phyloP scores from a whole-genome alignment of 176 grass and related monocot genomes.

The Oropetium thomaeum region DNA sequence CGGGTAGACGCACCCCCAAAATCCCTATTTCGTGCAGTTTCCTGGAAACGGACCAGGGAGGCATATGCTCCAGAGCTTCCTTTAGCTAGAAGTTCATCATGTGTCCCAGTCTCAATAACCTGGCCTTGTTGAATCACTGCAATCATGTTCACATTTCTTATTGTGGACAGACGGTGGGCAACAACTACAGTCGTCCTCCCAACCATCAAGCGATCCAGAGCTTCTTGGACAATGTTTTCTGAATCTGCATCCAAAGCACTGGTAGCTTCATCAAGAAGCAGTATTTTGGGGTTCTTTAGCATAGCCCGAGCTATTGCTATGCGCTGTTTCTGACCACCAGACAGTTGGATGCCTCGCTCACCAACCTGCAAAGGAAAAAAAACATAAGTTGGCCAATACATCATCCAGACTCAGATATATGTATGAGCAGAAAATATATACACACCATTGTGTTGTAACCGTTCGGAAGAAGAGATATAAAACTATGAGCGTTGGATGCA shows the following conservation, averaged over 20 bases:
- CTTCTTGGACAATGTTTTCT: conserved; percentile 93
- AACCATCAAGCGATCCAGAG: conserved; percentile 90
- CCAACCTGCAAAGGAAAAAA: conserved; percentile 56
- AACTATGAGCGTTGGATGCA: conserved; percentile 94
- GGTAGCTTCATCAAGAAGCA: conserved; percentile 97
- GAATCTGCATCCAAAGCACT: conserved; percentile 96
- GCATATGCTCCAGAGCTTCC: conserved; percentile 84
- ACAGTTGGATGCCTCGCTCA: conserved; percentile 86
- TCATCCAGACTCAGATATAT: background rate
- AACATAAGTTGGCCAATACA: background rate
- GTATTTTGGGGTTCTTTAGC: conserved; percentile 93
- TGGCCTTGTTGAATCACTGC: conserved; percentile 91
- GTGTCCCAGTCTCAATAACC: conserved; percentile 90
- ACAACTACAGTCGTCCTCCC: conserved; percentile 93
- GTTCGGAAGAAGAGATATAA: conserved; percentile 85
- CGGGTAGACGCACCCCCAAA: conserved; percentile 65
- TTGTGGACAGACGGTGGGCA: conserved; percentile 88
- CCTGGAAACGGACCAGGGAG: conserved; percentile 84
- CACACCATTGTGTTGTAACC: conserved; percentile 83
- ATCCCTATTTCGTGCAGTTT: conserved; percentile 68
- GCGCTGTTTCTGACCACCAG: conserved; percentile 97
- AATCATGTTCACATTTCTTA: conserved; percentile 88
- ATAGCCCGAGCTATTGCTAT: conserved; percentile 96
- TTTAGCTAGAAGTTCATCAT: conserved; percentile 79
- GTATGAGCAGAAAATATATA: background rate